Percentiles rank a stretch among this genome's conserved stretches.
Evolutionary conservation across 345 rosid genomes (phyloP).

Genomic region (Eutrema japonicum): DNA sequence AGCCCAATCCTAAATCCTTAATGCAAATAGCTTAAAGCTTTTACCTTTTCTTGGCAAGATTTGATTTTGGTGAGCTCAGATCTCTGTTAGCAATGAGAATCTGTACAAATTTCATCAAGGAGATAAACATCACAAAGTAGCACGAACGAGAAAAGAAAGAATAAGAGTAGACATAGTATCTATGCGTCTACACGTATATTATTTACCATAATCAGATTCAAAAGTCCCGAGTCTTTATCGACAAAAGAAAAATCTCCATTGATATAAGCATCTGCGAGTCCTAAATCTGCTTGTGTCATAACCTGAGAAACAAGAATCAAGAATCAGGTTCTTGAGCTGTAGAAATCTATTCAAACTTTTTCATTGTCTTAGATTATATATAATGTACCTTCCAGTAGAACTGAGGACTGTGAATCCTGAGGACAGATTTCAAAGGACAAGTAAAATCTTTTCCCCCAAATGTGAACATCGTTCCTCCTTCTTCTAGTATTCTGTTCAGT

Average conservation of each 20-base stretch:
- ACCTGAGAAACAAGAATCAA: conserved; percentile 50
- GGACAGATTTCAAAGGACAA: conserved; percentile 52
- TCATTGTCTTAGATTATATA: neutral
- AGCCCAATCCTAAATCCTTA: neutral
- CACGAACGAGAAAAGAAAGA: neutral
- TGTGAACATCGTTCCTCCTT: conserved; percentile 82
- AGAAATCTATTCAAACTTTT: neutral
- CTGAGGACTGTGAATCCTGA: conserved; percentile 78
- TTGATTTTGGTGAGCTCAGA: conserved; percentile 47
- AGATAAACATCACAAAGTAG: neutral
- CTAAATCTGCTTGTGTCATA: conserved; percentile 92
- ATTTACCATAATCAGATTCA: conserved; percentile 74
- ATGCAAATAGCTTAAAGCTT: neutral
- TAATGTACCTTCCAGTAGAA: conserved; percentile 89
- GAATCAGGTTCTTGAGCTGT: neutral
- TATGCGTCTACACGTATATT: conserved; percentile 16
- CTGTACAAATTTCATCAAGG: conserved; percentile 39
- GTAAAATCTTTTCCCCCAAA: conserved; percentile 61
- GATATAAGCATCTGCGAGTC: conserved; percentile 85
- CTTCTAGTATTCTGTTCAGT: conserved; percentile 67
- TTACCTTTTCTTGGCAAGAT: conserved; percentile 66
- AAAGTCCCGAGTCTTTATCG: conserved; percentile 74
- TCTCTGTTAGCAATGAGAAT: conserved; percentile 80
- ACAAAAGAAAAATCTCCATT: conserved; percentile 83
- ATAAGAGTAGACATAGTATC: neutral